Conservation (phyloP, 2,329 filamentous ascomycete species). For the Cordyceps cicadae region DNA sequence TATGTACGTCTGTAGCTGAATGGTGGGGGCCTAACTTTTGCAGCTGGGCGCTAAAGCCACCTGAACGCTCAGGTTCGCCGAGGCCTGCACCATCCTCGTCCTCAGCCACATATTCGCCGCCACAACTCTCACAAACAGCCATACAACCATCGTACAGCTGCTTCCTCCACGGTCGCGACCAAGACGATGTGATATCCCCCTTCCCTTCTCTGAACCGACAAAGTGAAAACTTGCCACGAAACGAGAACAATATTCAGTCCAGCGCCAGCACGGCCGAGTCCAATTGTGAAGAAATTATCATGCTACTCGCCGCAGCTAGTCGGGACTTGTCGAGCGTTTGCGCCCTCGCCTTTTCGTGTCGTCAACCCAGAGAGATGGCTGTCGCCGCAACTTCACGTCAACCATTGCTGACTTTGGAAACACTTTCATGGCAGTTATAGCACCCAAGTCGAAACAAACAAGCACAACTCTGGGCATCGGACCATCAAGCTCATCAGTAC, state of each 20-base stretch:
- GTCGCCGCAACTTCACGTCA: too few relatives aligned
- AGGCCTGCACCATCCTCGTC: background rate
- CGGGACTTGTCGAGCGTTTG: too few relatives aligned
- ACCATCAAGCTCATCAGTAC: background rate
- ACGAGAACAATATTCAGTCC: too few relatives aligned
- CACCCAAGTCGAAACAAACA: background rate
- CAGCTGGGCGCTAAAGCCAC: background rate
- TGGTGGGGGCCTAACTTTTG: background rate
- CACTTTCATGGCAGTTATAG: background rate
- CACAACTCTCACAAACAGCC: background rate
- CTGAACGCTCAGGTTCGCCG: background rate
- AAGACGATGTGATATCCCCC: too few relatives aligned
- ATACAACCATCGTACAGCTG: background rate
- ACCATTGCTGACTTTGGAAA: background rate
- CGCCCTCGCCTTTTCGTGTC: too few relatives aligned
- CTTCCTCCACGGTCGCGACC: too few relatives aligned
- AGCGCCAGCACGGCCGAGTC: too few relatives aligned
- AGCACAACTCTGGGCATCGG: background rate
- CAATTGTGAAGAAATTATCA: too few relatives aligned
- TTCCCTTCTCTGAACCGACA: too few relatives aligned
- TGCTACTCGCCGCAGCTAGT: too few relatives aligned
- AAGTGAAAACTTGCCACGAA: too few relatives aligned
- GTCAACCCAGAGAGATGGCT: too few relatives aligned
- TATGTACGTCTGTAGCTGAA: background rate
- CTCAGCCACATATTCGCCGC: background rate